phyloP scores from a whole-genome alignment of 1,139 yeast species.

The Yamadazyma trypodendri region DNA sequence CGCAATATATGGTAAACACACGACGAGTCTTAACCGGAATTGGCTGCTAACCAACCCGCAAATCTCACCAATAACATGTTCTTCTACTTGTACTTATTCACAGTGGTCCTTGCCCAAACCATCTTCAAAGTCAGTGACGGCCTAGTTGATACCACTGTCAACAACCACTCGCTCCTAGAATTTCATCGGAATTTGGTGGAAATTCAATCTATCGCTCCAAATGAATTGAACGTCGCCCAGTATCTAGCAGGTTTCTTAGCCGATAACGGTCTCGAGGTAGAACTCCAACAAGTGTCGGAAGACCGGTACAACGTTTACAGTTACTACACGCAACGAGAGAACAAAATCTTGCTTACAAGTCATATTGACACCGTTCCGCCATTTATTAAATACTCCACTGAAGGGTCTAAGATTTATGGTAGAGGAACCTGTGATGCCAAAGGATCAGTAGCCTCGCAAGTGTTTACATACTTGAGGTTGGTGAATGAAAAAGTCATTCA shows the following conservation, averaged over 20 bases:
- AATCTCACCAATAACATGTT: neutral
- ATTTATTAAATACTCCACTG: conserved; percentile 48
- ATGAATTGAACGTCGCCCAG: conserved; percentile 31
- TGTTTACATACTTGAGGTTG: conserved; percentile 50
- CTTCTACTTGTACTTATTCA: neutral
- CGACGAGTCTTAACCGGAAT: conserved; percentile 1
- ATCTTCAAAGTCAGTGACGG: conserved; percentile 1
- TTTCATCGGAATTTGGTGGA: conserved; percentile 38
- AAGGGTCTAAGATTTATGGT: conserved; percentile 56
- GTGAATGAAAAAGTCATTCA: conserved; percentile 32
- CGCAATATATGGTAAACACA: no score
- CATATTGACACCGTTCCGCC: conserved; percentile 79
- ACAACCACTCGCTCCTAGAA: conserved; percentile 16
- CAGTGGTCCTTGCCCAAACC: conserved; percentile 2
- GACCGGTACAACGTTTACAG: conserved; percentile 58
- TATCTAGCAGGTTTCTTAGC: conserved; percentile 37
- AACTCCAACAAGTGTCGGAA: conserved; percentile 33
- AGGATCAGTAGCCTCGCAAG: conserved; percentile 64
- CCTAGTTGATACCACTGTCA: conserved; percentile 13
- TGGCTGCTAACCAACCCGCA: neutral
- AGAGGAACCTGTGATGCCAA: conserved; percentile 72
- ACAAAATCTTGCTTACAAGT: conserved; percentile 55
- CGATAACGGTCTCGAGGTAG: conserved; percentile 51
- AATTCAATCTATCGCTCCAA: conserved; percentile 33
- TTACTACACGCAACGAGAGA: conserved; percentile 53